Evolutionary conservation across 1,284 basidiomycete genomes (phyloP), one percentile per base, ranked within the genome.

Genomic region (Exobasidium cylindrosporum): DNA sequence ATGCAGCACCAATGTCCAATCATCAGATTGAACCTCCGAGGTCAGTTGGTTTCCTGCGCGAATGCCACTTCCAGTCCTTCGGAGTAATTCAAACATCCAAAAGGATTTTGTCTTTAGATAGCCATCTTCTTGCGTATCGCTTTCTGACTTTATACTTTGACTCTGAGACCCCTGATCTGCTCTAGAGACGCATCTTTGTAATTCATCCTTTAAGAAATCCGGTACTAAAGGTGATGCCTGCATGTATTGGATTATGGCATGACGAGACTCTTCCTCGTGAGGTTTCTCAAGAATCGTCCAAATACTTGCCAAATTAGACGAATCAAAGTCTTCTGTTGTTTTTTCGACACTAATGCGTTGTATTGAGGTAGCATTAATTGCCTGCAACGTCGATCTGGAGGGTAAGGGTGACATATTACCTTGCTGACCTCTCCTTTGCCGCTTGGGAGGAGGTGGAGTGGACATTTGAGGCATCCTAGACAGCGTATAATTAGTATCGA

Each of bases 61-160:
- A 40, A 40, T 40, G 35, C 35, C 35, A 40, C 17, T 40, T 7
- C 35, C 35, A 40, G 35, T 10, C 35, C 35, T 10, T 10, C 35
- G 35, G 17, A 40, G n/a, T 17, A 55, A 23, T 29, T 55, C 53
- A 31, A 55, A 55, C 23, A 31, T 26, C 53, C 53, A 55, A 13
- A 30, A 29, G 4, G 31, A n/a, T 28, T 55, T 55, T 44, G 53
- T 55, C 23, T 26, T 35, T 23, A 55, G 53, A 17, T 55, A 55
- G 2, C 53, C 53, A 35, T 55, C 53, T 14, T 55, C 53, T 44
- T 55, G 53, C 4, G 53, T 55, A 14, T 55, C 53, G 21, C 32
- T 40, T 13, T 31, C 53, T 35, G 53, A 55, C 4, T 31, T n/a
- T 31, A 14, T 32, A 23, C n/a, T 11, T 32, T 55, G 5, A 31